Evolutionary conservation across 2,329 filamentous ascomycete genomes (phyloP).

Genomic region (Sclerotinia spermophila): DNA sequence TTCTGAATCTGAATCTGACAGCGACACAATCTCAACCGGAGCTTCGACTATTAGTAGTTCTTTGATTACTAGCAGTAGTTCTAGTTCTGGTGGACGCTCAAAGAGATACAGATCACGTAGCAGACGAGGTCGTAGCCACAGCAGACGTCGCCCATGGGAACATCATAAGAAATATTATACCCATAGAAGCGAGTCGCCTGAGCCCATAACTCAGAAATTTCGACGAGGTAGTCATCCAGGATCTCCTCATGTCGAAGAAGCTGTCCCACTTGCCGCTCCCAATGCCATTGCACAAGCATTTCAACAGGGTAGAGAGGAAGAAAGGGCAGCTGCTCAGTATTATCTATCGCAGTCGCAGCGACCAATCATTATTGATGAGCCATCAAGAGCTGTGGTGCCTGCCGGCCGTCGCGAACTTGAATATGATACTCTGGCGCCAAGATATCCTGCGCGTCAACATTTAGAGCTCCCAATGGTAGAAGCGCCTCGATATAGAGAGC

Average conservation of each 20-base stretch:
- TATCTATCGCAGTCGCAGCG: constrained; percentile 19
- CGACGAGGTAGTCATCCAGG: constrained; percentile 2
- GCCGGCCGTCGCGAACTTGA: constrained; percentile 13
- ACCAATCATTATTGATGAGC: constrained; percentile 11
- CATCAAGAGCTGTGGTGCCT: constrained; percentile 10
- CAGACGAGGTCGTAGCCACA: constrained; percentile 26
- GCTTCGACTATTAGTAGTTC: constrained; percentile 19
- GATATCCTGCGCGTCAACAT: constrained; percentile 17
- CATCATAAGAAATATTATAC: constrained; percentile 25
- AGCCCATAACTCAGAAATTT: constrained; percentile 13
- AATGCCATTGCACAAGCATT: constrained; percentile 29
- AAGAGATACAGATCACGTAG: constrained; percentile 8
- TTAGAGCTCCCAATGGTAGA: constrained; percentile 13
- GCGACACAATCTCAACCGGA: constrained; percentile 18
- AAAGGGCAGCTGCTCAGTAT: constrained; percentile 24
- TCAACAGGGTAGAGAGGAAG: constrained; percentile 29
- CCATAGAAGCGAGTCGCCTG: constrained; percentile 25
- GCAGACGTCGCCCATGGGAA: constrained; percentile 23
- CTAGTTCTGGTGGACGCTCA: constrained; percentile 19
- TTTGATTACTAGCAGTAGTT: constrained; percentile 24
- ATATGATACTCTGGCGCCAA: not conserved
- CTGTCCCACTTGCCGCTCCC: constrained; percentile 21
- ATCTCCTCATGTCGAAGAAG: constrained; percentile 19
- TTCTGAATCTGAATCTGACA: constrained; percentile 18
- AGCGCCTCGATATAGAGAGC: constrained; percentile 11